Evolutionary conservation across 2,329 filamentous ascomycete genomes (phyloP), one percentile per base, ranked within the genome.

Genomic region (Trichoderma harzianum): DNA sequence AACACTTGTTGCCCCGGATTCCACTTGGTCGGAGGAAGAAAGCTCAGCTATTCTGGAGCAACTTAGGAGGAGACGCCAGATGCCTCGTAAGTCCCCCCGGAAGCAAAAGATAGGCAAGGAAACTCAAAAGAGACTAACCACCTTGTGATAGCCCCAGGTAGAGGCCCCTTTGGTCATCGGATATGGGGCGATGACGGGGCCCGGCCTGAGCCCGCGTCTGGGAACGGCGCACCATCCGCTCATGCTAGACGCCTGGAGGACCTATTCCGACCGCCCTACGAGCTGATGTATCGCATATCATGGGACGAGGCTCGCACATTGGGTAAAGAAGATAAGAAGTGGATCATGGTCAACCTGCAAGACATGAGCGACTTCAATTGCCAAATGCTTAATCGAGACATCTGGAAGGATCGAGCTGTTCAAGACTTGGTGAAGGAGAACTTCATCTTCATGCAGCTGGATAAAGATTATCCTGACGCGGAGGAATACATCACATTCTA

Each of bases 391-490:
- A 99, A 99, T 79, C 89, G 96, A 58, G 96, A 99, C 79, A 90
- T 98, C 69, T 99, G 96, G 96, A 98, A 98, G 82, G 92, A 98
- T 76, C 82, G 88, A 21, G 87, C 90, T 2, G 90, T 99, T 71
- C 89, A 88, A 76, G 90, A 93, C n/a, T 89, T 97, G 1, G 86
- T 99, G 34, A 89, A 89, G 77, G 95, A 98, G 79, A 95, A 97
- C 82, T 99, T 99, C 80, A 88, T 99, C 76, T 99, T 99, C 82
- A 84, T 99, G 77, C 96, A 99, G 79, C 98, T 96, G 83, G 90
- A 91, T 76, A 97, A 97, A 82, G 91, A 94, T 74, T 94, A 97
- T 76, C 88, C 90, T 0, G 88, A 91, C 47, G 93, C 93, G 0
- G 86, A 89, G 74, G 90, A 94, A 75, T 99, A 97, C 81, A 86